A percentile compares a stretch with the other conserved stretches of the same genome.
phyloP scores from a whole-genome alignment of 805 yeast genomes.

The Candida incommunis region DNA sequence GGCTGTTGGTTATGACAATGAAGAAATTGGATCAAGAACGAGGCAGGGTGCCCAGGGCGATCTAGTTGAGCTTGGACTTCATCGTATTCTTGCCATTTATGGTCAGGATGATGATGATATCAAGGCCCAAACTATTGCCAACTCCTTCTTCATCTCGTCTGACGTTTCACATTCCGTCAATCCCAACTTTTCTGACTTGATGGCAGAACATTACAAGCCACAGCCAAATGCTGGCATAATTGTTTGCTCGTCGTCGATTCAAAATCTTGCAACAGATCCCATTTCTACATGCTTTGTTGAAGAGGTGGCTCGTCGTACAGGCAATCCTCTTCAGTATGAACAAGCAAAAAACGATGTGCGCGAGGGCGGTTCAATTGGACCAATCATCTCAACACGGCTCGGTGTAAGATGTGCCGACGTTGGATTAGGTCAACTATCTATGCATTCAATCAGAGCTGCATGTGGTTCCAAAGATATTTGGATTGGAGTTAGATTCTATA shows the following conservation, averaged over 20 bases:
- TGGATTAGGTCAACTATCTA: constrained; percentile 72
- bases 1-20: constrained; percentile 63
- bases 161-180: constrained; percentile 74
- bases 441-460: constrained; percentile 79
- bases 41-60: constrained; percentile 79
- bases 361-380: constrained; percentile 87
- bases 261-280: constrained; percentile 72
- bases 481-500: constrained; percentile 57
- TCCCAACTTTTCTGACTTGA: constrained; percentile 47
- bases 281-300: constrained; percentile 58
- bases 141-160: constrained; percentile 67
- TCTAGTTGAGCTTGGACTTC: constrained; percentile 47
- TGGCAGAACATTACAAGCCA: constrained; percentile 68
- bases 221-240: constrained; percentile 65
- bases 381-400: constrained; percentile 25
- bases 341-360: constrained; percentile 76
- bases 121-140: constrained; percentile 41
- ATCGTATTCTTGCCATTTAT: constrained; percentile 24
- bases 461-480: constrained; percentile 69
- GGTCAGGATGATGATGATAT: constrained; percentile 20
- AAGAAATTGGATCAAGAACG: constrained; percentile 70
- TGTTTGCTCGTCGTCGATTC: constrained; percentile 61
- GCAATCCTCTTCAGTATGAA: constrained; percentile 58
- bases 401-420: constrained; percentile 50
- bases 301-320: constrained; percentile 51